phyloP scores from a whole-genome alignment of 768 basidiomycete genomes.

The Rhizopogon roseolus region DNA sequence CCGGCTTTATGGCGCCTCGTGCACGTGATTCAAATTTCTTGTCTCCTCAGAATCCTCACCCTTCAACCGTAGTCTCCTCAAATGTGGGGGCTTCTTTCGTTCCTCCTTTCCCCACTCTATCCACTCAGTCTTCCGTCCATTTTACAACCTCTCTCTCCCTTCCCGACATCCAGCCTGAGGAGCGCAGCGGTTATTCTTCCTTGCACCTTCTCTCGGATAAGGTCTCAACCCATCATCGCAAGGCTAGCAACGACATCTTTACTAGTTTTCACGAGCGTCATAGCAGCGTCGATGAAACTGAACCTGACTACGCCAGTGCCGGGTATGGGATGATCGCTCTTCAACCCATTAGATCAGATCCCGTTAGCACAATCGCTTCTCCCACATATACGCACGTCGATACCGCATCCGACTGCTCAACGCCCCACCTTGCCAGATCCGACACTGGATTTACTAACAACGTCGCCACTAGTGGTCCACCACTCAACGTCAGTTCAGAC shows the following conservation, averaged over 20 bases:
- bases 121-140: conserved; percentile 56
- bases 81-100: conserved; percentile 38
- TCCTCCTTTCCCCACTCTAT: conserved; percentile 77
- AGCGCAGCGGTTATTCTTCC: conserved; percentile 46
- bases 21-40: conserved; percentile 11
- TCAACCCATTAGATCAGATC: conserved; percentile 31
- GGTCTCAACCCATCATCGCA: conserved; percentile 41
- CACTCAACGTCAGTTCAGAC: conserved; percentile 4
- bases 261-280: conserved; percentile 37
- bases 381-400: conserved; percentile 36
- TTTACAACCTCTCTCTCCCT: conserved; percentile 54
- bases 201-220: conserved; percentile 39
- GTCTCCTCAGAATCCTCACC: conserved; percentile 22
- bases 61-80: conserved; percentile 29
- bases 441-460: conserved; percentile 1
- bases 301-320: conserved; percentile 39
- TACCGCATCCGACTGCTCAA: conserved; percentile 26
- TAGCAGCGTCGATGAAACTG: conserved; percentile 39
- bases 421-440: conserved; percentile 11
- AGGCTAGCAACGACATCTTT: conserved; percentile 53
- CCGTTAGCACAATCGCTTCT: conserved; percentile 29
- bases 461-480: conserved; percentile 1
- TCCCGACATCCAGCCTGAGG: conserved; percentile 66
- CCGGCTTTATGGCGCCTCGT: conserved; percentile 11
- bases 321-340: conserved; percentile 23